Percentiles rank a stretch among this genome's conserved stretches.
Evolutionary conservation across 2,329 filamentous ascomycete genomes (phyloP).

Genomic region (Trichoderma atrobrunneum): DNA sequence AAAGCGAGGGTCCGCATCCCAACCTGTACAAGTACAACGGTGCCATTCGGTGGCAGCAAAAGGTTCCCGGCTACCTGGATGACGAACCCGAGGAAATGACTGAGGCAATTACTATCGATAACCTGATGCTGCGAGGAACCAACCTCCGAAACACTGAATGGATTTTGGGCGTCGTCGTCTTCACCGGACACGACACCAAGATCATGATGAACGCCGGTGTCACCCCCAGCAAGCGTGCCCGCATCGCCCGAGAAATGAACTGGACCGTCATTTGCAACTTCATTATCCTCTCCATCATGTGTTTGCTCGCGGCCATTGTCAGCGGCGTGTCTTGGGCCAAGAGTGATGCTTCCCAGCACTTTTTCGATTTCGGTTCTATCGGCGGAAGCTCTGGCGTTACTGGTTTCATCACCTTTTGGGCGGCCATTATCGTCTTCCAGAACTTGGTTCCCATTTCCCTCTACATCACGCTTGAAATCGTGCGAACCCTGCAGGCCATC

Average conservation of each 20-base stretch:
- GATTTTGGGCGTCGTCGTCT: slow-evolving; percentile 87
- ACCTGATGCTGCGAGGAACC: slow-evolving; percentile 87
- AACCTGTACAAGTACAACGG: slow-evolving; percentile 96
- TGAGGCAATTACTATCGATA: slow-evolving; percentile 93
- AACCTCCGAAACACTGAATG: slow-evolving; percentile 95
- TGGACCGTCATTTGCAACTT: slow-evolving; percentile 99
- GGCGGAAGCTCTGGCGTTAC: slow-evolving; percentile 72
- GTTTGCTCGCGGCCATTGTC: slow-evolving; percentile 77
- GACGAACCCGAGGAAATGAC: slow-evolving; percentile 72
- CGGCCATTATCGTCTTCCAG: slow-evolving; percentile 90
- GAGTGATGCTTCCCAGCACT: slow-evolving; percentile 69
- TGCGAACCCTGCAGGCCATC: slow-evolving; percentile 86
- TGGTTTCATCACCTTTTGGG: slow-evolving; percentile 97
- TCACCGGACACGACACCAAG: slow-evolving; percentile 94
- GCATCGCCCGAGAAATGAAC: slow-evolving; percentile 90
- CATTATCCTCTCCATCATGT: slow-evolving; percentile 83
- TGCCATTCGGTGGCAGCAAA: slow-evolving; percentile 82
- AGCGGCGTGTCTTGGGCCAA: slow-evolving; percentile 81
- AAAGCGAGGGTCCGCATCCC: slow-evolving; percentile 86
- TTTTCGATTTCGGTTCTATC: slow-evolving; percentile 83
- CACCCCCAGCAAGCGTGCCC: slow-evolving; percentile 88
- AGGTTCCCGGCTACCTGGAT: slow-evolving; percentile 60
- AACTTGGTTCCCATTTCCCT: slow-evolving; percentile 98
- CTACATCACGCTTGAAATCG: slow-evolving; percentile 95
- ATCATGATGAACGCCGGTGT: slow-evolving; percentile 99